phyloP scores from a whole-genome alignment of 495 filamentous ascomycete species.

The Talaromyces liani region DNA sequence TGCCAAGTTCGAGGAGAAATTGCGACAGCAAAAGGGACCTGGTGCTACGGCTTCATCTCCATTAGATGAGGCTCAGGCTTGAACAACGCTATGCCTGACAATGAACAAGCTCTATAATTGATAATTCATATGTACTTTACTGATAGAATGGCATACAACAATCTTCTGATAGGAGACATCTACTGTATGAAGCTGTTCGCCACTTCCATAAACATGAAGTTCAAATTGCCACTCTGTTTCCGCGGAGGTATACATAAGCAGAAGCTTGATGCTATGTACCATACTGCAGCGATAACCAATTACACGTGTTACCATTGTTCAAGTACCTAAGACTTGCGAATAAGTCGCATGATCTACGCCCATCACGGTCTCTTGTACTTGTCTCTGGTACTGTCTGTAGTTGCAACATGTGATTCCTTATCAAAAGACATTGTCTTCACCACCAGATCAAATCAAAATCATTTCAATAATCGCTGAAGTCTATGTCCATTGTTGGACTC shows the following conservation, averaged over 20 bases:
- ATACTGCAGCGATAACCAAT: neutral
- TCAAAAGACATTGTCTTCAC: too few species aligned
- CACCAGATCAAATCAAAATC: too few species aligned
- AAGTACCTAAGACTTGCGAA: neutral
- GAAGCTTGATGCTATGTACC: neutral
- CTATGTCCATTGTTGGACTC: neutral
- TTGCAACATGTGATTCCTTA: neutral
- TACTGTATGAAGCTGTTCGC: neutral
- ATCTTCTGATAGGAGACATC: neutral
- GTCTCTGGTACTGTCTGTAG: neutral
- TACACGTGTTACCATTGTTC: neutral
- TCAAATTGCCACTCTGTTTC: neutral
- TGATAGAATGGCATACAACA: neutral
- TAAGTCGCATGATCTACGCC: neutral
- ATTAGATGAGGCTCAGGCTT: slow-evolving; percentile 53
- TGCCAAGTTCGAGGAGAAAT: slow-evolving; percentile 91
- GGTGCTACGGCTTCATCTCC: slow-evolving; percentile 49
- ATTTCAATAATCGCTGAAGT: neutral
- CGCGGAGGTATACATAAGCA: neutral
- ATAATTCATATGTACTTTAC: neutral
- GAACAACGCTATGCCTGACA: slow-evolving; percentile 6
- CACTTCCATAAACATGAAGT: neutral
- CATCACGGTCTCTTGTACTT: neutral
- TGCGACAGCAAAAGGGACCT: slow-evolving; percentile 67
- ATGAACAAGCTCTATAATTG: neutral